These are phyloP conservation scores for Aspergillus heteromorphus DNA, from an alignment of 495 filamentous ascomycete species.

Conservation along the genomic window DNA sequence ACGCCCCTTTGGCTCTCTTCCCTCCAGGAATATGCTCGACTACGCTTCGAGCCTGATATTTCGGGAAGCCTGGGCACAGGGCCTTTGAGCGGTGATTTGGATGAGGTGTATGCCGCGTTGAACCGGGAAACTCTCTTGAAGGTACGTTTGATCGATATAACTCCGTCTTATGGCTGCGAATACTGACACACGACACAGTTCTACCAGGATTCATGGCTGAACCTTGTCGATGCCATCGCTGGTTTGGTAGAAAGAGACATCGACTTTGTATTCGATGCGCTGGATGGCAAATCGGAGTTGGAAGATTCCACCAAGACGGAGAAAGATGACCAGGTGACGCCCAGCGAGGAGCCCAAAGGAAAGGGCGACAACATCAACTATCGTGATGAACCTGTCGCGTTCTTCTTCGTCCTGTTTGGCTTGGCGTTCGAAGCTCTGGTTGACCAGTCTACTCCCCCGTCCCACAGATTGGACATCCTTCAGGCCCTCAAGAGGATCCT, in stretches of 20 bases:
- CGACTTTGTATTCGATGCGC: constrained; percentile 92
- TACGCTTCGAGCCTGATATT: constrained; percentile 95
- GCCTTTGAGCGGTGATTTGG: constrained; percentile 66
- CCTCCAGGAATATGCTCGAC: constrained; percentile 84
- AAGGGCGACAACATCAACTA: constrained; percentile 82
- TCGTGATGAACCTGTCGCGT: constrained; percentile 93
- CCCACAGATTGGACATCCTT: constrained; percentile 84
- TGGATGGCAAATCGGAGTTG: constrained; percentile 67
- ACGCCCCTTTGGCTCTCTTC: constrained; percentile 93
- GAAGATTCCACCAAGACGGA: constrained; percentile 18
- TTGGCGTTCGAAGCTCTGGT: constrained; percentile 94
- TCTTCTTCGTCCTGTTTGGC: constrained; percentile 98
- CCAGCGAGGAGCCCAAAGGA: constrained; percentile 40
- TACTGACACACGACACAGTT: constrained; percentile 51
- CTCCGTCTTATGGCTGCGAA: background rate
- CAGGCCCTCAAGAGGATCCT: constrained; percentile 92
- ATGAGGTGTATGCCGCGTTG: constrained; percentile 86
- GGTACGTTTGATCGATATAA: constrained; percentile 29
- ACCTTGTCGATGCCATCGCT: constrained; percentile 93
- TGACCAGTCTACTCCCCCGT: constrained; percentile 65
- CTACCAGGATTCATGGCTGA: constrained; percentile 97
- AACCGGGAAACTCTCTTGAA: constrained; percentile 89
- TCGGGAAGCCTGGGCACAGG: constrained; percentile 75
- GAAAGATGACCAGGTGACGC: constrained; percentile 41
- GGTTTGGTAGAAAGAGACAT: constrained; percentile 97